Percentiles rank a stretch among this genome's conserved stretches.
phyloP scores from a whole-genome alignment of 768 basidiomycete genomes.

The Pleurotus tuoliensis region DNA sequence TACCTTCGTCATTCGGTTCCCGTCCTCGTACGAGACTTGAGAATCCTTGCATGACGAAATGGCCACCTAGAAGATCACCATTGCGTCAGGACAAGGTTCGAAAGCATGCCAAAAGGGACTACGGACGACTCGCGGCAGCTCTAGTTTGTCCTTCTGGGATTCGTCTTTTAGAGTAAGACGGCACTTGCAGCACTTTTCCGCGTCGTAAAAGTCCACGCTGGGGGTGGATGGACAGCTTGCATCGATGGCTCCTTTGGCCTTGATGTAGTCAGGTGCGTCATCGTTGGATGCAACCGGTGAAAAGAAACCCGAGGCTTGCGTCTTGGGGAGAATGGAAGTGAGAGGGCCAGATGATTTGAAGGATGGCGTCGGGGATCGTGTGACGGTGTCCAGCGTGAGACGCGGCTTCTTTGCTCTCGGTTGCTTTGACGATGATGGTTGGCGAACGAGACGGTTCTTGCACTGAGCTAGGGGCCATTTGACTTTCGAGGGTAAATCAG shows the following conservation, averaged over 20 bases:
- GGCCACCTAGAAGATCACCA: neutral
- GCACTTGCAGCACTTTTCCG: neutral
- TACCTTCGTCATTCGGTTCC: neutral
- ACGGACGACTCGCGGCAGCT: neutral
- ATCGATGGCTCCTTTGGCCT: neutral
- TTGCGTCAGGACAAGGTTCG: neutral
- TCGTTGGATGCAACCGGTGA: neutral
- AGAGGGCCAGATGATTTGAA: neutral
- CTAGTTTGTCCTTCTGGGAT: neutral
- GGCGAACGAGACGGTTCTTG: neutral
- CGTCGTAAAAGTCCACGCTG: neutral
- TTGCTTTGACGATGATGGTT: neutral
- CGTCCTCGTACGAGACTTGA: neutral
- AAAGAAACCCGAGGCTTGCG: neutral
- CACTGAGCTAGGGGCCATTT: neutral
- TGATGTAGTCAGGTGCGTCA: neutral
- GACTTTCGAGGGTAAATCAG: neutral
- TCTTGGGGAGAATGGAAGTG: neutral
- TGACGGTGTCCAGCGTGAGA: neutral
- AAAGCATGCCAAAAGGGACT: no score
- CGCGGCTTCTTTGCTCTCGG: neutral
- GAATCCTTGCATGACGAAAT: conserved; percentile 4
- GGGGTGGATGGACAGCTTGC: neutral
- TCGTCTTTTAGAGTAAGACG: neutral
- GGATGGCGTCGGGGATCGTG: neutral